Percentiles rank a stretch among this genome's conserved stretches.
These are phyloP conservation scores for Leccinum truebloodii DNA, from an alignment of 768 basidiomycete genomes.

Conservation along the genomic window DNA sequence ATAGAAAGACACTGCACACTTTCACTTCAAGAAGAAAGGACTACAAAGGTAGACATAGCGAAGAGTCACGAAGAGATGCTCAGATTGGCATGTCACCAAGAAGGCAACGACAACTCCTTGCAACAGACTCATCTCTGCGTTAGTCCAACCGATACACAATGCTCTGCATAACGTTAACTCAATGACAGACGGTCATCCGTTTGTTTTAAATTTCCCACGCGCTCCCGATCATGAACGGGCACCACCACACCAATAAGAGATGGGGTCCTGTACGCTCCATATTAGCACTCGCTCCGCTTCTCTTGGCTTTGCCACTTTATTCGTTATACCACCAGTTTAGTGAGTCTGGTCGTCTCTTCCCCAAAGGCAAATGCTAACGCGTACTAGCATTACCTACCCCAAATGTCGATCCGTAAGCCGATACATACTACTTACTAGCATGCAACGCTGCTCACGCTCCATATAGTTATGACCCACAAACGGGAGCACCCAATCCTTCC, in stretches of 20 bases:
- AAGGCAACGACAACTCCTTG: too few relatives aligned
- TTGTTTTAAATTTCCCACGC: too few relatives aligned
- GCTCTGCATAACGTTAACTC: too few relatives aligned
- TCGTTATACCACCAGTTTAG: conserved; percentile 52
- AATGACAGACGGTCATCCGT: too few relatives aligned
- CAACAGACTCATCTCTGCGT: too few relatives aligned
- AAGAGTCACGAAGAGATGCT: too few relatives aligned
- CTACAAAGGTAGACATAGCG: too few relatives aligned
- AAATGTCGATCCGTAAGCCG: conserved; percentile 50
- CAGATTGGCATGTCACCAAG: too few relatives aligned
- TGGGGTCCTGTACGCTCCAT: conserved; percentile 67
- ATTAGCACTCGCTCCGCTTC: conserved; percentile 52
- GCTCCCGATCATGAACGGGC: conserved; percentile 32
- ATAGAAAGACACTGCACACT: too few relatives aligned
- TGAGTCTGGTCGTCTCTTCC: conserved; percentile 30
- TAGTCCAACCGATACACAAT: too few relatives aligned
- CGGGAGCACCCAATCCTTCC: conserved; percentile 54
- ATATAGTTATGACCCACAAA: conserved; percentile 41
- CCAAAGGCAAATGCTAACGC: conserved; percentile 4
- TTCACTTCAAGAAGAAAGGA: too few relatives aligned
- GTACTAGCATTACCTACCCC: conserved; percentile 57
- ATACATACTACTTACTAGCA: neutral
- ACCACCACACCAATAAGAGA: neutral
- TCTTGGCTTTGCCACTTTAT: conserved; percentile 49
- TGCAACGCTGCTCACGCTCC: neutral